Conservation (phyloP, 345 rosid genomes). For the Luvunga scandens region DNA sequence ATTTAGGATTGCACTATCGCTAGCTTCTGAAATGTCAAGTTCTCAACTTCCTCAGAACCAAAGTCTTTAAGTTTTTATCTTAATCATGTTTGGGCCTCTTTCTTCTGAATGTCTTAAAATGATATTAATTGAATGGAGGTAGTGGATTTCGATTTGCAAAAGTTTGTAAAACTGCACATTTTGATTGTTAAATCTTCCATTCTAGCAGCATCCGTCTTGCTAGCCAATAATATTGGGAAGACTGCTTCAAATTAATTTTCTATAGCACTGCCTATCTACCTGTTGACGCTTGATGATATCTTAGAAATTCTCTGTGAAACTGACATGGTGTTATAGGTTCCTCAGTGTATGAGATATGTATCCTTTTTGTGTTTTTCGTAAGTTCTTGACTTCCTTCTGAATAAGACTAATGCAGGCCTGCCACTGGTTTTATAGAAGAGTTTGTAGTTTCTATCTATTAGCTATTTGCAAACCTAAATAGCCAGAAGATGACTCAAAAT, state of each 20-base stretch:
- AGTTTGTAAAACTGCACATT: neutral
- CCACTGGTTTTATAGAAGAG: neutral
- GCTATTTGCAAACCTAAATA: neutral
- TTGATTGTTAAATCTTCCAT: neutral
- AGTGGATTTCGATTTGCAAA: neutral
- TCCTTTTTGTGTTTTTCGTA: neutral
- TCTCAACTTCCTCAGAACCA: neutral
- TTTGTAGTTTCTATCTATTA: neutral
- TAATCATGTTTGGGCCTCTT: neutral
- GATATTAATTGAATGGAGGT: neutral
- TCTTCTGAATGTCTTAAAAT: neutral
- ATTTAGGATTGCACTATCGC: neutral
- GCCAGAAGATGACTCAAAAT: neutral
- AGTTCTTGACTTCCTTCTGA: neutral
- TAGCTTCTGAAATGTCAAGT: neutral
- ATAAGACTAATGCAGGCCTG: neutral
- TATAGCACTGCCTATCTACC: neutral
- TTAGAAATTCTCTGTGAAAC: neutral
- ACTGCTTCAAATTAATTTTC: neutral
- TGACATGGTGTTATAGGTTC: neutral
- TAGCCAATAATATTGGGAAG: neutral
- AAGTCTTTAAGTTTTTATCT: neutral
- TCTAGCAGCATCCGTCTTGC: neutral
- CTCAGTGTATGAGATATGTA: neutral
- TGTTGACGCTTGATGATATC: neutral